Conservation (phyloP, 352 stramenopile genomes). For the Pseudoperonospora humuli region DNA sequence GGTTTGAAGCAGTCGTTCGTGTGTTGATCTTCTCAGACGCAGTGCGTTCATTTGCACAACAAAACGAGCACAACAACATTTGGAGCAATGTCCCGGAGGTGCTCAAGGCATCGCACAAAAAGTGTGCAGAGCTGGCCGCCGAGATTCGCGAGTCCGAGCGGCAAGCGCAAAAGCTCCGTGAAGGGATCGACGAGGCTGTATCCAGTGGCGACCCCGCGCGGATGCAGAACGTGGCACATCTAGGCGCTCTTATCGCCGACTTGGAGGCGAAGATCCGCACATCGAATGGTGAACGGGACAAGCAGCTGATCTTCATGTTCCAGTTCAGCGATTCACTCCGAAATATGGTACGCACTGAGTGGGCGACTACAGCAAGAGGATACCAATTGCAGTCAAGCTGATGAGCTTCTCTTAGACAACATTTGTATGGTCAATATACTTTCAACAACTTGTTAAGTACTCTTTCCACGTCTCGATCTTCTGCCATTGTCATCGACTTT, state of each 20-base stretch:
- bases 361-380: slow-evolving; percentile 12
- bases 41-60: slow-evolving; percentile 29
- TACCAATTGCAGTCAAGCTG: slow-evolving; percentile 6
- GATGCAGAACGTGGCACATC: slow-evolving; percentile 33
- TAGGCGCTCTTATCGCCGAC: slow-evolving; percentile 30
- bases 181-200: slow-evolving; percentile 40
- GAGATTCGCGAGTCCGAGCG: slow-evolving; percentile 23
- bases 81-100: slow-evolving; percentile 39
- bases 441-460: too few species aligned
- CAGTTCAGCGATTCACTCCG: slow-evolving; percentile 44
- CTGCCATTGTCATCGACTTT: too few species aligned
- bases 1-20: slow-evolving; percentile 35
- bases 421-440: too few species aligned
- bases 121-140: slow-evolving; percentile 31
- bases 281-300: slow-evolving; percentile 33
- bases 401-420: neutral
- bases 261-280: slow-evolving; percentile 27
- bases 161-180: slow-evolving; percentile 23
- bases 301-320: slow-evolving; percentile 60
- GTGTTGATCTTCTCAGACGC: slow-evolving; percentile 48
- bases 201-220: slow-evolving; percentile 32
- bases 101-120: slow-evolving; percentile 36
- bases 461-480: too few species aligned
- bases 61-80: slow-evolving; percentile 25
- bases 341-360: slow-evolving; percentile 26